Conservation (phyloP, 768 basidiomycete genomes). For the Phlebiopsis gigantea region DNA sequence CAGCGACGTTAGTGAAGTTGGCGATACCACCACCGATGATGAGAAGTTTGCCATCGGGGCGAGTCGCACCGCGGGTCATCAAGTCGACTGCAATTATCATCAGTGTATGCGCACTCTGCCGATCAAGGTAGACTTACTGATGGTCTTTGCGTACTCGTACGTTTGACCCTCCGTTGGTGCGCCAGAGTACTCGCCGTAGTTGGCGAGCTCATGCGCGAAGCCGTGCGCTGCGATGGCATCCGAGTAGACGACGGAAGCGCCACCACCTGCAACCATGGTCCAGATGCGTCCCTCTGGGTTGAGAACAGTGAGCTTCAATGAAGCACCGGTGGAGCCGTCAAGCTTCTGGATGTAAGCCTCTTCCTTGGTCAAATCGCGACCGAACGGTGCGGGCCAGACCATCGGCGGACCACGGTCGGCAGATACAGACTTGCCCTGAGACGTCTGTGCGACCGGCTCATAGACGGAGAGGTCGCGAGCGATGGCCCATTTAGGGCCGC, state of each 20-base stretch:
- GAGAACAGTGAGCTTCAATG: conserved; percentile 95
- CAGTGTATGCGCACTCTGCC: conserved; percentile 1
- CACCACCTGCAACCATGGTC: conserved; percentile 99
- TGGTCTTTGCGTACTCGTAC: conserved; percentile 99
- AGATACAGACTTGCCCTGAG: conserved; percentile 47
- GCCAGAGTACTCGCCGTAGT: conserved; percentile 99
- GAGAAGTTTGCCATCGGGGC: conserved; percentile 90
- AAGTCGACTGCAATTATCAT: conserved; percentile 62
- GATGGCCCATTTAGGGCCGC: conserved; percentile 98
- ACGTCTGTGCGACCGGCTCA: conserved; percentile 43
- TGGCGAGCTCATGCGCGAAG: conserved; percentile 95
- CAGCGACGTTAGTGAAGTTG: conserved; percentile 99
- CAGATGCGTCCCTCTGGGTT: conserved; percentile 94
- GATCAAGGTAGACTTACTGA: conserved; percentile 27
- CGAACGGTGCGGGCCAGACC: conserved; percentile 95
- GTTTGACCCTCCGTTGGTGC: conserved; percentile 98
- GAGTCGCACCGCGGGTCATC: conserved; percentile 84
- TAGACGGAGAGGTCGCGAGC: conserved; percentile 85
- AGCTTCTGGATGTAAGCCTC: conserved; percentile 99
- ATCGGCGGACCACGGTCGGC: conserved; percentile 97
- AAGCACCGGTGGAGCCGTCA: conserved; percentile 95
- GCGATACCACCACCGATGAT: conserved; percentile 99
- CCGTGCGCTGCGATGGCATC: conserved; percentile 89
- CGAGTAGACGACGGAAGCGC: conserved; percentile 64
- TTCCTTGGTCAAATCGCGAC: conserved; percentile 96